Conservation (phyloP, 768 basidiomycete genomes). For the Auricularia cornea region DNA sequence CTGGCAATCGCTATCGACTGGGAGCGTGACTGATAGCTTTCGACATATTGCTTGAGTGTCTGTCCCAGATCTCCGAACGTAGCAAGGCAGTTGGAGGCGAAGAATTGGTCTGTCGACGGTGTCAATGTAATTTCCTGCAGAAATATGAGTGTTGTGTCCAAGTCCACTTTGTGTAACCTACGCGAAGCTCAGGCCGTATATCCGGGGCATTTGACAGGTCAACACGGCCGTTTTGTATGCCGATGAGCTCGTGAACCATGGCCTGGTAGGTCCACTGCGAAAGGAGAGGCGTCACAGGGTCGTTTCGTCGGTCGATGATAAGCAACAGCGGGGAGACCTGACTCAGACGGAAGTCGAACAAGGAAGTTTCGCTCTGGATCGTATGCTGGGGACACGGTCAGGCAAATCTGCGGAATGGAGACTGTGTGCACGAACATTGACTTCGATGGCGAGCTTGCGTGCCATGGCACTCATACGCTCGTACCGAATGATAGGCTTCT, state of each 20-base stretch:
- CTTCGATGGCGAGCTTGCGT: constrained; percentile 76
- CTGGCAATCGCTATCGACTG: constrained; percentile 57
- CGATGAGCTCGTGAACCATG: constrained; percentile 94
- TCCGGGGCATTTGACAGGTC: constrained; percentile 78
- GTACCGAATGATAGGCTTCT: constrained; percentile 90
- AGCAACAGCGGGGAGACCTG: constrained; percentile 84
- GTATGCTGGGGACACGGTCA: constrained; percentile 45
- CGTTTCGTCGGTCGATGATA: constrained; percentile 91
- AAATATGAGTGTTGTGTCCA: not conserved
- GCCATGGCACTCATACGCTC: constrained; percentile 92
- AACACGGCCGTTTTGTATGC: constrained; percentile 91
- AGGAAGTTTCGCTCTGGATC: constrained; percentile 66
- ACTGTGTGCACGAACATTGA: constrained; percentile 51
- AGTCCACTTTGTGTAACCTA: constrained; percentile 25
- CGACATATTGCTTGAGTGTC: constrained; percentile 85
- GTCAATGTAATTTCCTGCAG: constrained; percentile 87
- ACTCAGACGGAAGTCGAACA: constrained; percentile 89
- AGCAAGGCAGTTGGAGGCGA: constrained; percentile 78
- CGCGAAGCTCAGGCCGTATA: constrained; percentile 77
- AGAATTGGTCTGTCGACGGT: constrained; percentile 87
- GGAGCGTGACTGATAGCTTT: constrained; percentile 84
- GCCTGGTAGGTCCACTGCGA: constrained; percentile 99
- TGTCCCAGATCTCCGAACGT: constrained; percentile 97
- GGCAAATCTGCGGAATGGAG: not conserved
- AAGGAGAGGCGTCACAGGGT: constrained; percentile 91